phyloP scores from a whole-genome alignment of 805 yeast genomes.

The Yamadazyma tumulicola region DNA sequence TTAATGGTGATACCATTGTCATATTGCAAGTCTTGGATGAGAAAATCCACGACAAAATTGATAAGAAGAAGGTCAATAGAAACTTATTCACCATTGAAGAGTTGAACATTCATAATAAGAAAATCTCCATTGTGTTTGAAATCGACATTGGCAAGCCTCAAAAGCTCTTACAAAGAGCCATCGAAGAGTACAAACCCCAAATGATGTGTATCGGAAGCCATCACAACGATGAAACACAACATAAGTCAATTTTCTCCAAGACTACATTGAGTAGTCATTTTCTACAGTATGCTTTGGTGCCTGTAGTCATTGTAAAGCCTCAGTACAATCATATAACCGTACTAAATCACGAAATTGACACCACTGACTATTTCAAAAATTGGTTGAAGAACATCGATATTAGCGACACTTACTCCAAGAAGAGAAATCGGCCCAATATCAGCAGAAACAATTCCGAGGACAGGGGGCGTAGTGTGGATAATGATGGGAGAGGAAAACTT shows the following conservation, averaged over 20 bases:
- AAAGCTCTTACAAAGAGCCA: slow-evolving; percentile 34
- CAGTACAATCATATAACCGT: slow-evolving; percentile 28
- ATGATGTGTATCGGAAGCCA: slow-evolving; percentile 45
- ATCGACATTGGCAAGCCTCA: slow-evolving; percentile 41
- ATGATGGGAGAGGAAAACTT: slow-evolving; percentile 1
- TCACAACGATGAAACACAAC: slow-evolving; percentile 24
- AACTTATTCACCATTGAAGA: slow-evolving; percentile 28
- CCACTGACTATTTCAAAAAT: slow-evolving; percentile 32
- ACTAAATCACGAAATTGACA: slow-evolving; percentile 28
- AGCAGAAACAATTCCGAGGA: slow-evolving; percentile 13
- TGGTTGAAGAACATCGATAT: slow-evolving; percentile 29
- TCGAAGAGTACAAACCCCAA: slow-evolving; percentile 40
- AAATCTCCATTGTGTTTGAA: slow-evolving; percentile 38
- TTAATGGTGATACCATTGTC: slow-evolving; percentile 42
- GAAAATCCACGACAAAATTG: slow-evolving; percentile 24
- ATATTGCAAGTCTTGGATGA: slow-evolving; percentile 41
- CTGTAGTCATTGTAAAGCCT: slow-evolving; percentile 43
- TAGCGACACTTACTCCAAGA: slow-evolving; percentile 13
- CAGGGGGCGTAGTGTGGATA: slow-evolving; percentile 15
- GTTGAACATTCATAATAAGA: slow-evolving; percentile 32
- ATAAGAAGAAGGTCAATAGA: slow-evolving; percentile 25
- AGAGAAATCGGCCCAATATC: slow-evolving; percentile 7
- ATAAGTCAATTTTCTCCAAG: slow-evolving; percentile 27
- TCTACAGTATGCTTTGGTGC: slow-evolving; percentile 41
- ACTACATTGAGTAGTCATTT: slow-evolving; percentile 38